A percentile compares a stretch with the other conserved stretches of the same genome.
These are phyloP conservation scores for Diutina rugosa DNA, from an alignment of 1,139 yeast genomes.

Conservation along the genomic window DNA sequence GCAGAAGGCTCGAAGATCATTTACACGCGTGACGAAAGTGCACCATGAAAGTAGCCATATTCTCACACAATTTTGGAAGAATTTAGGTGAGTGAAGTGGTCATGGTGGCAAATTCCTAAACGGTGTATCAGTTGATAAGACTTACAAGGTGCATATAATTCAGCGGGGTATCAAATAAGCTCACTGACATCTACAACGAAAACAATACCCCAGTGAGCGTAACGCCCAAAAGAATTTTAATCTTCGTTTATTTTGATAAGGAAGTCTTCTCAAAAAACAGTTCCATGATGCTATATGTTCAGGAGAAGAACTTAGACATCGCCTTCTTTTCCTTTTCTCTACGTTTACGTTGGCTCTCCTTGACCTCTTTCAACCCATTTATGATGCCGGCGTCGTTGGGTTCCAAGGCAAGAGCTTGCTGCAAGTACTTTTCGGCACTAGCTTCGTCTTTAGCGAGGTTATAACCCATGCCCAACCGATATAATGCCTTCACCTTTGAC, in stretches of 20 bases:
- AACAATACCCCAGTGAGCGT: no score
- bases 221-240: no score
- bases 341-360: slow-evolving; percentile 36
- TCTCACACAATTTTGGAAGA: no score
- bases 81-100: no score
- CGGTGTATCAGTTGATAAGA: neutral
- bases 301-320: slow-evolving; percentile 62
- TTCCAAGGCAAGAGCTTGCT: slow-evolving; percentile 48
- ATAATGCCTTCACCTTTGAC: slow-evolving; percentile 71
- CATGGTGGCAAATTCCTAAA: neutral
- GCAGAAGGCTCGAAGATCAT: neutral
- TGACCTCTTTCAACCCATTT: slow-evolving; percentile 54
- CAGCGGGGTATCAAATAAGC: neutral
- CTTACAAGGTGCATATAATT: no score
- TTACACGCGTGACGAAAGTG: neutral
- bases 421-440: slow-evolving; percentile 53
- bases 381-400: slow-evolving; percentile 69
- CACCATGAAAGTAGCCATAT: neutral
- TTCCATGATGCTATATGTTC: neutral
- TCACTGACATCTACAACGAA: no score
- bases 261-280: neutral
- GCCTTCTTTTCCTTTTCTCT: slow-evolving; percentile 71
- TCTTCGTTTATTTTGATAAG: neutral
- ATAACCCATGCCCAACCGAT: slow-evolving; percentile 75
- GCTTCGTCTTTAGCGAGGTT: slow-evolving; percentile 55